A percentile compares a stretch with the other conserved stretches of the same genome.
Conservation (phyloP, 495 filamentous ascomycete species). For the Hyaloscypha bicolor region DNA sequence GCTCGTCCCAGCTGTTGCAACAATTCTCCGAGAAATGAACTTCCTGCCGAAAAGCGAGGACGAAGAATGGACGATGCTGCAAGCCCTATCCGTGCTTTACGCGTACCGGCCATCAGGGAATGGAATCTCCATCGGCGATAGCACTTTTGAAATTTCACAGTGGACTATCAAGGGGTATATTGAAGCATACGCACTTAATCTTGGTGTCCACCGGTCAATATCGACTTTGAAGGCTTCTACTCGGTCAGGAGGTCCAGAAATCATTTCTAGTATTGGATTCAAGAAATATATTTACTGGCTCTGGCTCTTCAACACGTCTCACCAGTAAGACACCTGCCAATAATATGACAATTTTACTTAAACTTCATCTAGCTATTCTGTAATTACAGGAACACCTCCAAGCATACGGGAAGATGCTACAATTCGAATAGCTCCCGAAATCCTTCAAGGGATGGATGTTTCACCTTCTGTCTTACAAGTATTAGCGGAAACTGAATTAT, state of each 20-base stretch:
- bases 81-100: slow-evolving; percentile 12
- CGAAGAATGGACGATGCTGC: background rate
- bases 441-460: background rate
- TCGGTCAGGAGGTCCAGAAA: background rate
- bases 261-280: background rate
- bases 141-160: background rate
- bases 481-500: slow-evolving; percentile 6
- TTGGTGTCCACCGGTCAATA: slow-evolving; percentile 5
- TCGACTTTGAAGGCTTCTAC: background rate
- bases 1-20: background rate
- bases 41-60: background rate
- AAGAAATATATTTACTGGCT: slow-evolving; percentile 4
- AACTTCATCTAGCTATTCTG: background rate
- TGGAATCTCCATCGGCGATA: background rate
- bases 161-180: slow-evolving; percentile 7
- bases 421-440: slow-evolving; percentile 1
- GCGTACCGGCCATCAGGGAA: slow-evolving; percentile 1
- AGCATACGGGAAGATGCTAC: slow-evolving; percentile 8
- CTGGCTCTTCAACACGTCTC: slow-evolving; percentile 15
- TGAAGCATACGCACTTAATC: slow-evolving; percentile 8
- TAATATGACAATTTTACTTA: background rate
- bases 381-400: slow-evolving; percentile 6
- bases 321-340: background rate
- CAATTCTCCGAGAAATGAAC: background rate
- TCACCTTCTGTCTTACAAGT: background rate